phyloP scores from a whole-genome alignment of 352 stramenopile genomes.

The Phytophthora pisi region DNA sequence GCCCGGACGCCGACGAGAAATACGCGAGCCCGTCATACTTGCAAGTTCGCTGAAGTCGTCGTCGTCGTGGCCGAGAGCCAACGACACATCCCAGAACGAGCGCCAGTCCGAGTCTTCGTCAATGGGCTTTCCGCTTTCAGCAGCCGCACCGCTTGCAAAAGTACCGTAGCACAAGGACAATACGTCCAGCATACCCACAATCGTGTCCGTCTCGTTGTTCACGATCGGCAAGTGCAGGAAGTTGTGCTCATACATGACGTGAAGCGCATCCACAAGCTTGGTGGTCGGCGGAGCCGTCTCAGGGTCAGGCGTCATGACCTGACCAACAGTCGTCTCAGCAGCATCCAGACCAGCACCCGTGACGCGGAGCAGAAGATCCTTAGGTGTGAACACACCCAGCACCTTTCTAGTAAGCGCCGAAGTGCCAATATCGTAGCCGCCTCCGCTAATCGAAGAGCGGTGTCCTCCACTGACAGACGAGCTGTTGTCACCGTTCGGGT shows the following conservation, averaged over 20 bases:
- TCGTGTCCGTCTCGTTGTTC: conserved; percentile 73
- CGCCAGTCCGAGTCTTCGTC: conserved; percentile 80
- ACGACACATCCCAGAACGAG: conserved; percentile 89
- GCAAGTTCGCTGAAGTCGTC: conserved; percentile 78
- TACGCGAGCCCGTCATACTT: conserved; percentile 62
- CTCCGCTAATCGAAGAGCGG: conserved; percentile 41
- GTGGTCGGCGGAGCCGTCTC: conserved; percentile 93
- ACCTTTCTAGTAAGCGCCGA: conserved; percentile 59
- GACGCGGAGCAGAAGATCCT: conserved; percentile 96
- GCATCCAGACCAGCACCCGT: conserved; percentile 92
- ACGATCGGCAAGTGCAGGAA: conserved; percentile 98
- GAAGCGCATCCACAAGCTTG: conserved; percentile 95
- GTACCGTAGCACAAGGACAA: conserved; percentile 90
- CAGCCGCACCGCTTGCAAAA: conserved; percentile 70
- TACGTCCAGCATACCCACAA: conserved; percentile 88
- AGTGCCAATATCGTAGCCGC: conserved; percentile 49
- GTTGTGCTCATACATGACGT: conserved; percentile 98
- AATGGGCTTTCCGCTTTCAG: conserved; percentile 41
- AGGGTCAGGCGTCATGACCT: conserved; percentile 97
- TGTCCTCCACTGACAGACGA: conserved; percentile 44
- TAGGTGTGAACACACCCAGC: conserved; percentile 97
- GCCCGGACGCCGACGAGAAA: conserved; percentile 43
- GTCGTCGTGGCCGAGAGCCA: conserved; percentile 76
- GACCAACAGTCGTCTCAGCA: conserved; percentile 87
- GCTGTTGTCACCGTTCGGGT: conserved; percentile 47